Conservation (phyloP, 2,329 filamentous ascomycete species). For the Penicillium sumatraense region DNA sequence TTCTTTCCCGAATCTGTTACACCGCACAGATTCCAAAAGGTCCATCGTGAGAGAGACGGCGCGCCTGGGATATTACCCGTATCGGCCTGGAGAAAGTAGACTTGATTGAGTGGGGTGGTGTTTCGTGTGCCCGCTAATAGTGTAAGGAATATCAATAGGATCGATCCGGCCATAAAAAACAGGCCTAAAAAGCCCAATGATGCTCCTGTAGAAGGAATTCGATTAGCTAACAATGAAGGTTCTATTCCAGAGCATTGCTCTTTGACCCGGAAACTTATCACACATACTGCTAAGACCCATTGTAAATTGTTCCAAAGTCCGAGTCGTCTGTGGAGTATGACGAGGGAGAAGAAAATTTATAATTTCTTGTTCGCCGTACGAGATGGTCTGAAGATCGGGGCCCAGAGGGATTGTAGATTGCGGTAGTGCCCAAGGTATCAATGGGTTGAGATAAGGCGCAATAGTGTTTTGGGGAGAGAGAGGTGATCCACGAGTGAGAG, state of each 20-base stretch:
- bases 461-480: background rate
- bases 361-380: background rate
- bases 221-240: constrained; percentile 12
- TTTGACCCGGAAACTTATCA: background rate
- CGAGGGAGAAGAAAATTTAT: background rate
- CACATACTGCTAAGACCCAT: constrained; percentile 41
- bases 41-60: constrained; percentile 76
- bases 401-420: constrained; percentile 1
- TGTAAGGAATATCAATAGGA: constrained; percentile 69
- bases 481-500: constrained; percentile 3
- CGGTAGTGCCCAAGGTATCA: constrained; percentile 15
- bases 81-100: constrained; percentile 84
- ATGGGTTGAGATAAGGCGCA: constrained; percentile 16
- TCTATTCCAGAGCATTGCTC: background rate
- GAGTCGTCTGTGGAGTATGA: background rate
- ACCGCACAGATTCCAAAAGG: constrained; percentile 84
- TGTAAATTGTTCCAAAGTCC: constrained; percentile 2
- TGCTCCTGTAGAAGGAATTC: constrained; percentile 50
- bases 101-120: constrained; percentile 66
- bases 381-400: constrained; percentile 1
- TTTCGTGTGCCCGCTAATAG: constrained; percentile 65
- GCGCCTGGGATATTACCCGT: constrained; percentile 74
- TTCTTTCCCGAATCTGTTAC: constrained; percentile 55
- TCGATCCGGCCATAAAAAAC: constrained; percentile 64
- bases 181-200: constrained; percentile 62